Evolutionary conservation across 805 yeast genomes (phyloP), one percentile per base, ranked within the genome.

Genomic region (Metschnikowia kofuensis): DNA sequence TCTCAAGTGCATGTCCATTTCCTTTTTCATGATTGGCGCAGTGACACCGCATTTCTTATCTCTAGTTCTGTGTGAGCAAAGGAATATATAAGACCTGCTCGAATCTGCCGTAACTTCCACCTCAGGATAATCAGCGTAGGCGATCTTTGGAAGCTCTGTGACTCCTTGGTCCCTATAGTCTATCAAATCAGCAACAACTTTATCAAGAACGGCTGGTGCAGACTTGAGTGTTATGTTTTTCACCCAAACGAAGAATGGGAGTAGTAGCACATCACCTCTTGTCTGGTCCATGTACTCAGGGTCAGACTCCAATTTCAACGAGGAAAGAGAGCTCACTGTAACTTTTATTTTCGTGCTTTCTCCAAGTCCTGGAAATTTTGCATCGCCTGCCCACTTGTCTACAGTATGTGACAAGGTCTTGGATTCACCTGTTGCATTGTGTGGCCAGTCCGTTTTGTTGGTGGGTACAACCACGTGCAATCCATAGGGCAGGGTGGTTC

Each of bases 1-100:
- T 50, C 95, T 74, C 38, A 92, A 71, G 55, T 85, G 79, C 8
- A 76, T 63, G 40, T 89, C 95, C 65, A 92, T 80, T 52, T 87
- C 89, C 55, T 80, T 84, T 62, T 83, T 85, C 84, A 92, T 78
- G 35, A 89, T 78, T 12, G 97, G 97, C 0, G 98, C 98, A 1
- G 97, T 89, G 41, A 89, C 74, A 42, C 97, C 97, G 68, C 99
- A 92, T 52, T 92, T 75, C 65, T 89, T 91, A 64, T 92, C 99
- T 65, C 98, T 83, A 10, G 95, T 88, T 43, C 77, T 75, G 67
- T 92, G 99, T 0, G 97, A 91, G 60, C 99, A 92, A 44, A 94
- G 66, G 42, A 94, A 77, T 1, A 92, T 74, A 58, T 77, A 79
- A 1, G 85, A 65, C 38, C 65, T 64, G 50, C 60, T 57, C 6